Evolutionary conservation across 1,284 basidiomycete species (phyloP).

Genomic region (Mycena citricolor): DNA sequence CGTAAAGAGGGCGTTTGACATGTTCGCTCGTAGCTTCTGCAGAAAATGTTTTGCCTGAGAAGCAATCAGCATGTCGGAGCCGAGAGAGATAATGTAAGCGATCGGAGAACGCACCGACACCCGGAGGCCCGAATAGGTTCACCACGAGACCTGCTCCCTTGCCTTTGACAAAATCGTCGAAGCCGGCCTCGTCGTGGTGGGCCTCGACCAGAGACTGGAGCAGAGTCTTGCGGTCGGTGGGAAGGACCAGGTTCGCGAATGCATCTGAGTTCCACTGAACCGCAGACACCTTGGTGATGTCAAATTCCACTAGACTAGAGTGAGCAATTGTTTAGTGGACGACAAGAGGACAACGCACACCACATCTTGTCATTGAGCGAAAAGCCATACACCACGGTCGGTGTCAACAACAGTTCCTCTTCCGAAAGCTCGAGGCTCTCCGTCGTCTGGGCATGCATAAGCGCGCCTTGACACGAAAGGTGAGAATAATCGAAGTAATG

Average conservation of each 20-base stretch:
- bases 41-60: conserved; percentile 46
- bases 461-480: conserved; percentile 23
- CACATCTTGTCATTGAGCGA: conserved; percentile 58
- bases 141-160: conserved; percentile 63
- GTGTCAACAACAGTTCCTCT: conserved; percentile 54
- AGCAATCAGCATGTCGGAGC: background rate
- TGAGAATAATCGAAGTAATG: background rate
- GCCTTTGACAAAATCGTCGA: conserved; percentile 63
- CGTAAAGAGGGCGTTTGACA: conserved; percentile 56
- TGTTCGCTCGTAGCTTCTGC: conserved; percentile 65
- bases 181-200: conserved; percentile 49
- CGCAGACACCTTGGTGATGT: conserved; percentile 47
- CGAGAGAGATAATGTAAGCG: background rate
- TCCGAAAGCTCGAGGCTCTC: conserved; percentile 41
- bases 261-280: conserved; percentile 59
- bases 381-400: conserved; percentile 59
- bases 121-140: conserved; percentile 61
- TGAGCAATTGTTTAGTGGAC: conserved; percentile 1
- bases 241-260: conserved; percentile 57
- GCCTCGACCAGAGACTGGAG: conserved; percentile 58
- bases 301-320: conserved; percentile 48
- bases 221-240: conserved; percentile 48
- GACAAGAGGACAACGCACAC: conserved; percentile 39
- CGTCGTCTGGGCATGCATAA: conserved; percentile 26
- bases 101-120: conserved; percentile 44